Evolutionary conservation across 2,329 filamentous ascomycete genomes (phyloP).

Genomic region (Aureobasidium sp.): DNA sequence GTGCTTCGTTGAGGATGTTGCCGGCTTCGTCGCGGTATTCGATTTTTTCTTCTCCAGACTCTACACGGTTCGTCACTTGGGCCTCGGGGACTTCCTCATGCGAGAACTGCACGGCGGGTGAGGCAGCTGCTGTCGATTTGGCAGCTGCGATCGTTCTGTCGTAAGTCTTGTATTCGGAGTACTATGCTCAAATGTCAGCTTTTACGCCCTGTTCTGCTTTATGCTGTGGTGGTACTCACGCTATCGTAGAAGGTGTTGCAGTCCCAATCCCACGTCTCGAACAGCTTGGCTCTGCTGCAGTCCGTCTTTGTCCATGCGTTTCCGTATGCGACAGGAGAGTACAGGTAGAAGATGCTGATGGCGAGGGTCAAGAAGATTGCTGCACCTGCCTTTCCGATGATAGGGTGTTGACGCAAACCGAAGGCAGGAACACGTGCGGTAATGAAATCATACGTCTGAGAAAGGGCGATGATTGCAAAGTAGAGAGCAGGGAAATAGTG

Average conservation of each 20-base stretch:
- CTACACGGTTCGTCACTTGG: slow-evolving; percentile 26
- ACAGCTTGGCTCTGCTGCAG: slow-evolving; percentile 80
- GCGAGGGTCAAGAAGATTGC: slow-evolving; percentile 67
- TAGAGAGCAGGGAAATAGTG: slow-evolving; percentile 97
- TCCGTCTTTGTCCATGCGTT: slow-evolving; percentile 87
- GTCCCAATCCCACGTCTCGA: slow-evolving; percentile 92
- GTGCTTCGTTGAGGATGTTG: slow-evolving; percentile 74
- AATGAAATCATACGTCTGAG: slow-evolving; percentile 80
- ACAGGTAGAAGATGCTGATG: slow-evolving; percentile 72
- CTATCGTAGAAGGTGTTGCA: slow-evolving; percentile 86
- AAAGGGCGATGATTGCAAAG: slow-evolving; percentile 84
- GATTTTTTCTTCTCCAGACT: slow-evolving; percentile 53
- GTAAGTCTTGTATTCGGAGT: slow-evolving; percentile 23
- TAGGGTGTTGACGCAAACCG: slow-evolving; percentile 61
- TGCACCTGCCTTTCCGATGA: slow-evolving; percentile 67
- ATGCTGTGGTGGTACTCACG: slow-evolving; percentile 53
- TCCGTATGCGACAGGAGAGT: slow-evolving; percentile 83
- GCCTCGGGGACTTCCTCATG: slow-evolving; percentile 26
- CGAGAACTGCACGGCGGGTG: slow-evolving; percentile 32
- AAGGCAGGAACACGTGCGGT: slow-evolving; percentile 65
- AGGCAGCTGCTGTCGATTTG: slow-evolving; percentile 26
- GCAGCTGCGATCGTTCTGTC: slow-evolving; percentile 12
- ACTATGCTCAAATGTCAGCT: slow-evolving; percentile 15
- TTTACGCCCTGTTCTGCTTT: neutral
- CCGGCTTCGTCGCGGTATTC: slow-evolving; percentile 95